Percentiles rank a stretch among this genome's conserved stretches.
Evolutionary conservation across 176 grass and related monocot genomes (phyloP).

Genomic region (Rhynchospora breviuscula): DNA sequence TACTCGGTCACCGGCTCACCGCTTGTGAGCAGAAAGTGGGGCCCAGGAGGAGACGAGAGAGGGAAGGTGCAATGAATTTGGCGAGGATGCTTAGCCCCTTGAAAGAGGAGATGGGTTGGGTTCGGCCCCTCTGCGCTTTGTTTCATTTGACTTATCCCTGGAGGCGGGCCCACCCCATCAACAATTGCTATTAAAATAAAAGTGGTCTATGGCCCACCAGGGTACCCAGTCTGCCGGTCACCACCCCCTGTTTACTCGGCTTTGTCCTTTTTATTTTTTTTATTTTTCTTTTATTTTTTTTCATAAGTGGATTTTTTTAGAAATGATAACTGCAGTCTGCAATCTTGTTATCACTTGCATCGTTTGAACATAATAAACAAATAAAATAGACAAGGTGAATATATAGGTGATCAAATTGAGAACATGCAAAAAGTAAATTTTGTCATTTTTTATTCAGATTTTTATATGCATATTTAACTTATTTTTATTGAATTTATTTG

Average conservation of each 20-base stretch:
- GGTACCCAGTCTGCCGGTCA: not conserved
- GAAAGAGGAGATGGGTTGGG: not conserved
- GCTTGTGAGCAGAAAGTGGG: not conserved
- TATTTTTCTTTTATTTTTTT: not conserved
- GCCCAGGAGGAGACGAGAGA: not conserved
- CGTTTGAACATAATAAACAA: too few species aligned
- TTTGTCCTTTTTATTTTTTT: not conserved
- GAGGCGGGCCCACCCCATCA: not conserved
- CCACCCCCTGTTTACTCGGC: not conserved
- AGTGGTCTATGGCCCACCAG: not conserved
- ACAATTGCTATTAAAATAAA: not conserved
- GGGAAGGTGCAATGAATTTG: not conserved
- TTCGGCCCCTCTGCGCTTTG: not conserved
- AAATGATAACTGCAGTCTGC: too few species aligned
- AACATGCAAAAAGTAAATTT: too few species aligned
- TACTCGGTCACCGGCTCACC: too few species aligned
- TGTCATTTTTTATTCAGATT: too few species aligned
- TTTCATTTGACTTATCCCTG: conserved; percentile 9
- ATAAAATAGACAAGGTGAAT: too few species aligned
- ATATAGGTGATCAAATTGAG: too few species aligned
- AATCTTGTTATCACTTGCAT: too few species aligned
- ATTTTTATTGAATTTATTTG: too few species aligned
- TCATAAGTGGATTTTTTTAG: too few species aligned
- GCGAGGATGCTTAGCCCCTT: not conserved
- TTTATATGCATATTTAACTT: too few species aligned